These are phyloP conservation scores for Didymella segeticola DNA, from an alignment of 2,329 filamentous ascomycete species.

Conservation along the genomic window DNA sequence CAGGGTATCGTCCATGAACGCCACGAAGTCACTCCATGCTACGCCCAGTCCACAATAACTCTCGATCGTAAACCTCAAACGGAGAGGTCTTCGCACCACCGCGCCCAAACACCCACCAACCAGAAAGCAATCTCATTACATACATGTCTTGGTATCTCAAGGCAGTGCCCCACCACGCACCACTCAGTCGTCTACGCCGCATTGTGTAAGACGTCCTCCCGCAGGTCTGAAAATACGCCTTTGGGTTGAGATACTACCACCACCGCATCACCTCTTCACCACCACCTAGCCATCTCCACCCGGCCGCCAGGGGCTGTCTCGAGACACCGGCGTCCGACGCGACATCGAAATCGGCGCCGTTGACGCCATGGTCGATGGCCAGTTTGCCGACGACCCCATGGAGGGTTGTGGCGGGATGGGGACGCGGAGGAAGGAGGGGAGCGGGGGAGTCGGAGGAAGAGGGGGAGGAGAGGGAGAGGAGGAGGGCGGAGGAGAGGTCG, in stretches of 20 bases:
- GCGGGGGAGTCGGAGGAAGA: background rate
- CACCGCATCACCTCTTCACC: background rate
- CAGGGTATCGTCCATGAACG: background rate
- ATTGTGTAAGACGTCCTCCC: constrained; percentile 6
- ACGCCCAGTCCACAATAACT: too few relatives aligned
- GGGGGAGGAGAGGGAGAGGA: too few relatives aligned
- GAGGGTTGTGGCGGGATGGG: background rate
- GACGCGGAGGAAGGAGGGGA: background rate
- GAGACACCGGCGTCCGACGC: background rate
- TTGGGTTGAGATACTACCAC: constrained; percentile 6
- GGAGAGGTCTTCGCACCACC: background rate
- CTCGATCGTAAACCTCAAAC: too few relatives aligned
- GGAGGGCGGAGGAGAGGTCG: background rate
- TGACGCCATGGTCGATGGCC: background rate
- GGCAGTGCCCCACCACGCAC: background rate
- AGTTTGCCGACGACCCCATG: background rate
- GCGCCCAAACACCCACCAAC: background rate
- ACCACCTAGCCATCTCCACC: background rate
- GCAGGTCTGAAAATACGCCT: constrained; percentile 5
- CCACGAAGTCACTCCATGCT: background rate
- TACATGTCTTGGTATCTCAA: background rate
- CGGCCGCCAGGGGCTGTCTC: background rate
- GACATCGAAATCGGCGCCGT: background rate
- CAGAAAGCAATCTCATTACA: background rate
- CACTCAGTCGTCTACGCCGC: constrained; percentile 1